Evolutionary conservation across 148 eudicot genomes (phyloP).

Genomic region (Limonium bicolor): DNA sequence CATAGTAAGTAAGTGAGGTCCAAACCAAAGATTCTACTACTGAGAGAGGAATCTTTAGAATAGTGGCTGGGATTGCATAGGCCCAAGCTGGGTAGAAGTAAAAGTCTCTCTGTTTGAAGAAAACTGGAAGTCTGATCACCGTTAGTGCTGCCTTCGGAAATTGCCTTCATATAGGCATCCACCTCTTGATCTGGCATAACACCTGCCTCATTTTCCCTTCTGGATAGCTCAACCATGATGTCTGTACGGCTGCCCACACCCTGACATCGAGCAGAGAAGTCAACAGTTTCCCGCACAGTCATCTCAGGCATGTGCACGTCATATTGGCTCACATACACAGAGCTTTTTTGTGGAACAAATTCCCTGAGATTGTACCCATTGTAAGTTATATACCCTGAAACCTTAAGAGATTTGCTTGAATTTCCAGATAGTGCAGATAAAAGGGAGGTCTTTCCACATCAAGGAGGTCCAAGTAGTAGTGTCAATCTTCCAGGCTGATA

Average conservation of each 20-base stretch:
- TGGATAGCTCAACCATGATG: conserved; percentile 39
- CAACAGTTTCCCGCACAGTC: conserved; percentile 70
- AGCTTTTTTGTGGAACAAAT: conserved; percentile 62
- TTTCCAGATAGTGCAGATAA: conserved; percentile 69
- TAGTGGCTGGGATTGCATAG: conserved; percentile 53
- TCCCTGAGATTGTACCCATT: conserved; percentile 53
- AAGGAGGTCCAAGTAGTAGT: conserved; percentile 73
- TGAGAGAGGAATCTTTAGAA: conserved; percentile 61
- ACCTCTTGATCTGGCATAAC: conserved; percentile 65
- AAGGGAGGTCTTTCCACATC: conserved; percentile 72
- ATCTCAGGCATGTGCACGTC: conserved; percentile 68
- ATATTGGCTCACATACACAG: conserved; percentile 61
- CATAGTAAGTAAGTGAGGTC: conserved; percentile 58
- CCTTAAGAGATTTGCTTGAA: conserved; percentile 51
- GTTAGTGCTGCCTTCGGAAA: conserved; percentile 32
- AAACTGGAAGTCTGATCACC: conserved; percentile 48
- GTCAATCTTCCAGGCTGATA: conserved; percentile 75
- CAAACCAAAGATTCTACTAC: conserved; percentile 35
- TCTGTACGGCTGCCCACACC: conserved; percentile 72
- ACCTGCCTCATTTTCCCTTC: conserved; percentile 68
- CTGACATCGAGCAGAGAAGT: conserved; percentile 71
- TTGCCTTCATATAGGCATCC: conserved; percentile 83
- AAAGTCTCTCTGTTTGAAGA: conserved; percentile 75
- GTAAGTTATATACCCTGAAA: conserved; percentile 50
- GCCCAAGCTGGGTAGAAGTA: conserved; percentile 81